Evolutionary conservation across 1,139 yeast genomes (phyloP).

Genomic region (Hyphopichia wangnamkhiaoensis): DNA sequence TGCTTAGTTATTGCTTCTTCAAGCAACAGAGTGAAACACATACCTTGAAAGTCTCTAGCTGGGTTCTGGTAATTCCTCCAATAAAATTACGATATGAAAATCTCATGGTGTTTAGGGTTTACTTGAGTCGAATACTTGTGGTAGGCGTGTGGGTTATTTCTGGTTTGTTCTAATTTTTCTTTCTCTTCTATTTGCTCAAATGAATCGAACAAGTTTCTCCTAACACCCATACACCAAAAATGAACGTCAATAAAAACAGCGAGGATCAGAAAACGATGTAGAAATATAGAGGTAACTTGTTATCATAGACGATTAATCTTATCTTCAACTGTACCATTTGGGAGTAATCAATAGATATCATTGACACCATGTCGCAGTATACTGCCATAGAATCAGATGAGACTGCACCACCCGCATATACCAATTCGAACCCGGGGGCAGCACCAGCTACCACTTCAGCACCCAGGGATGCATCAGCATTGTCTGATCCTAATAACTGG

Average conservation of each 20-base stretch:
- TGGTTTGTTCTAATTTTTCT: too few relatives aligned
- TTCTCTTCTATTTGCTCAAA: neutral
- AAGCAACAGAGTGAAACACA: conserved; percentile 19
- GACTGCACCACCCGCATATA: conserved; percentile 8
- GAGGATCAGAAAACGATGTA: too few relatives aligned
- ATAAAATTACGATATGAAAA: conserved; percentile 27
- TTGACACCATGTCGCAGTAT: conserved; percentile 15
- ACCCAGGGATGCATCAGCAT: conserved; percentile 3
- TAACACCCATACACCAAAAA: too few relatives aligned
- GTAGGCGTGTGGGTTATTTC: too few relatives aligned
- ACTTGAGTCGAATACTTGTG: too few relatives aligned
- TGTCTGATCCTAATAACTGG: conserved; percentile 19
- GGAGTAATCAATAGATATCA: neutral
- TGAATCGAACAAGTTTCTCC: too few relatives aligned
- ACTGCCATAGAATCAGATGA: conserved; percentile 34
- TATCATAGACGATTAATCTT: too few relatives aligned
- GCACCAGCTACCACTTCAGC: neutral
- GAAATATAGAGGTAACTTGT: too few relatives aligned
- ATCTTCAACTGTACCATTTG: too few relatives aligned
- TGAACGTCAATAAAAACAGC: too few relatives aligned
- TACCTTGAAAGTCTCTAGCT: conserved; percentile 69
- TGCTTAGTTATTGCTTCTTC: neutral
- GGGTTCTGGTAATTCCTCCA: conserved; percentile 52
- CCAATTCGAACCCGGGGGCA: neutral
- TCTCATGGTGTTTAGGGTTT: too few relatives aligned